Evolutionary conservation across 202 grass and related monocot genomes (phyloP).

Genomic region (Eragrostis tef): DNA sequence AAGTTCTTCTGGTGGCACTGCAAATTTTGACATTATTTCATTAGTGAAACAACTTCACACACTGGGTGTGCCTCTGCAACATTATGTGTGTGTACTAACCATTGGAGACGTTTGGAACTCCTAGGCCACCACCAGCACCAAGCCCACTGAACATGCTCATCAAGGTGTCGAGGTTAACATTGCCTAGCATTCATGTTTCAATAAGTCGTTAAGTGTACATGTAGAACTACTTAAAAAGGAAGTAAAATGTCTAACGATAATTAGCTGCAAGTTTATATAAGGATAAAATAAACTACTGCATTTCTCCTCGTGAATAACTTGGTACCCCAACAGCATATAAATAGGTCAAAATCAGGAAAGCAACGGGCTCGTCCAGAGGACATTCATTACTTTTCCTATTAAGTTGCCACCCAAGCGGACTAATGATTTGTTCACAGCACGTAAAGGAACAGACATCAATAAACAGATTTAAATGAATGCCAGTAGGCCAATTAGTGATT

Average conservation of each 20-base stretch:
- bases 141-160: slow-evolving; percentile 82
- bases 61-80: background rate
- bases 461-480: slow-evolving; percentile 16
- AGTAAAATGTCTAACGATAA: background rate
- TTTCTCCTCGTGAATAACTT: slow-evolving; percentile 3
- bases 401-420: background rate
- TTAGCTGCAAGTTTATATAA: background rate
- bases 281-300: background rate
- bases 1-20: slow-evolving; percentile 84
- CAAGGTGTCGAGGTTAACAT: slow-evolving; percentile 56
- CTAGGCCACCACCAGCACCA: slow-evolving; percentile 62
- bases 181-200: slow-evolving; percentile 47
- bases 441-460: slow-evolving; percentile 24
- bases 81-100: slow-evolving; percentile 39
- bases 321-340: background rate
- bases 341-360: slow-evolving; percentile 8
- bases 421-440: slow-evolving; percentile 3
- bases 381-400: background rate
- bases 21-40: slow-evolving; percentile 31
- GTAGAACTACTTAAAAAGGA: slow-evolving; percentile 5
- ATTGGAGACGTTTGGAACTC: slow-evolving; percentile 58
- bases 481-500: background rate
- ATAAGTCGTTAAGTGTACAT: background rate
- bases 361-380: background rate
- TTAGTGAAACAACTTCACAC: background rate